Conservation (phyloP, 164 flowering plant genomes). For the Pachysandra terminalis region DNA sequence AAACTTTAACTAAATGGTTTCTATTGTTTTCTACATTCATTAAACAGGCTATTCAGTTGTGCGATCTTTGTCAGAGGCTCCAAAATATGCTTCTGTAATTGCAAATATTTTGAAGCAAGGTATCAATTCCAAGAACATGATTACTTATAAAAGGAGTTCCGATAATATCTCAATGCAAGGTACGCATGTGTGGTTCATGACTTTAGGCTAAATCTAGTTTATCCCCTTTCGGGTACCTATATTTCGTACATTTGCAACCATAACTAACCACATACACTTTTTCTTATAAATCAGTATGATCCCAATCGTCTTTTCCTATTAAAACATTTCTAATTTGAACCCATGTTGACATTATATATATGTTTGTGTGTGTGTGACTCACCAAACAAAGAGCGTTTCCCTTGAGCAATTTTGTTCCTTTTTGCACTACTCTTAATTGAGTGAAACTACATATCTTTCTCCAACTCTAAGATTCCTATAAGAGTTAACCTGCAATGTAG, state of each 20-base stretch:
- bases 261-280: neutral
- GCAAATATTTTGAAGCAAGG: constrained; percentile 61
- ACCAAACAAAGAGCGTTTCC: no score
- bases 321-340: no score
- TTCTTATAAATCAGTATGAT: no score
- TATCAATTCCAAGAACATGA: constrained; percentile 20
- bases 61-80: constrained; percentile 95
- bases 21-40: constrained; percentile 3
- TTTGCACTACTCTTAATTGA: neutral
- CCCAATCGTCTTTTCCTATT: no score
- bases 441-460: neutral
- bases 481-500: no score
- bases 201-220: neutral
- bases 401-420: no score
- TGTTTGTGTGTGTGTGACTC: no score
- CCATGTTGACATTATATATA: no score
- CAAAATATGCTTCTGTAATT: constrained; percentile 81
- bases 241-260: neutral
- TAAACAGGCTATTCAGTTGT: constrained; percentile 89
- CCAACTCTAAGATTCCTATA: no score
- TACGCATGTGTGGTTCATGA: constrained; percentile 14
- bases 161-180: constrained; percentile 77
- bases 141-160: constrained; percentile 19
- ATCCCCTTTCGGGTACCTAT: constrained; percentile 35
- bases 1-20: neutral